phyloP scores from a whole-genome alignment of 1,139 yeast genomes.

The Hemisphaericaspora xylanilytica region DNA sequence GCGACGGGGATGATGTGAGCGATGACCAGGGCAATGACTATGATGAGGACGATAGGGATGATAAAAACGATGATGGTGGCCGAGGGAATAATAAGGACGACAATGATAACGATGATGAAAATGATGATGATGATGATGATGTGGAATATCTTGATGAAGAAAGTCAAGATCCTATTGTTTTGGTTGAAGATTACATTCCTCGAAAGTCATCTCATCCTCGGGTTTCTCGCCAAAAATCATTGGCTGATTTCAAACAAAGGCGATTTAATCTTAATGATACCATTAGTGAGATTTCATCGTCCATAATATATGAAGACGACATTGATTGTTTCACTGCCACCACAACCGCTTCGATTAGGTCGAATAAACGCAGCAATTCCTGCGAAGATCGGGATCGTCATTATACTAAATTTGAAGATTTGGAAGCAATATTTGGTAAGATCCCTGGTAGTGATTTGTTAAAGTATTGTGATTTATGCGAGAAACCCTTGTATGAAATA shows the following conservation, averaged over 20 bases:
- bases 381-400: slow-evolving; percentile 1
- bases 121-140: slow-evolving; percentile 16
- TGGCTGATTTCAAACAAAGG: slow-evolving; percentile 40
- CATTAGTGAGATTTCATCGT: slow-evolving; percentile 4
- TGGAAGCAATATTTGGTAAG: slow-evolving; percentile 42
- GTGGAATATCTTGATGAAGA: slow-evolving; percentile 15
- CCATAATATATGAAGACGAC: slow-evolving; percentile 1
- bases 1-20: neutral
- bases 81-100: neutral
- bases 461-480: slow-evolving; percentile 64
- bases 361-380: slow-evolving; percentile 1
- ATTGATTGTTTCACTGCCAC: neutral
- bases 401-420: slow-evolving; percentile 21
- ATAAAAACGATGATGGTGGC: neutral
- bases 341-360: no score
- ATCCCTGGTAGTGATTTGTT: slow-evolving; percentile 42
- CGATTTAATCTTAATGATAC: slow-evolving; percentile 3
- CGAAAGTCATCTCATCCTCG: slow-evolving; percentile 6
- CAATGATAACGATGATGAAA: slow-evolving; percentile 9
- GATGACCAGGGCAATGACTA: no score
- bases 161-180: slow-evolving; percentile 47
- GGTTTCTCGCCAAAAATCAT: slow-evolving; percentile 31
- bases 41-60: slow-evolving; percentile 9
- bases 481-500: slow-evolving; percentile 62
- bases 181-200: slow-evolving; percentile 50